Conservation (phyloP, 495 filamentous ascomycete species). For the Bathelium albidoporum region DNA sequence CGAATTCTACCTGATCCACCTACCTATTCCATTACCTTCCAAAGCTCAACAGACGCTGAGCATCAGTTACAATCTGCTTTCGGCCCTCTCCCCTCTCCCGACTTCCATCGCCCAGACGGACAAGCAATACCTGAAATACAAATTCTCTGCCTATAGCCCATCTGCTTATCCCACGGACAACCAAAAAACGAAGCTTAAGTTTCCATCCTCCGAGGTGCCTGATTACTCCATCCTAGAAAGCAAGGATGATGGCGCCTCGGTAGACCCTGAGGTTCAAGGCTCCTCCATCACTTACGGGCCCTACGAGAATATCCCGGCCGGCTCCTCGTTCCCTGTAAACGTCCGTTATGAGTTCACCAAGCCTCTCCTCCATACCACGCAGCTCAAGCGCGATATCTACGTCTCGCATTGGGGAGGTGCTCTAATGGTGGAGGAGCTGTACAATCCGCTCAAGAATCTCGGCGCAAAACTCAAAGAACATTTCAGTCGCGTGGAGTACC, state of each 20-base stretch:
- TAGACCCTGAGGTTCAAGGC: slow-evolving; percentile 75
- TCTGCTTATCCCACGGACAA: slow-evolving; percentile 76
- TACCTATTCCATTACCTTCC: slow-evolving; percentile 63
- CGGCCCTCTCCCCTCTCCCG: slow-evolving; percentile 66
- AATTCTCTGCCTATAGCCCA: slow-evolving; percentile 69
- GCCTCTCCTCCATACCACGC: slow-evolving; percentile 64
- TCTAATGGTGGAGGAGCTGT: slow-evolving; percentile 85
- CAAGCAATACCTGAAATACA: slow-evolving; percentile 74
- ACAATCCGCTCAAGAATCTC: slow-evolving; percentile 68
- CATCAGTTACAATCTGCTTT: slow-evolving; percentile 72
- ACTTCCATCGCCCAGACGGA: slow-evolving; percentile 69
- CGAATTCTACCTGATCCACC: slow-evolving; percentile 74
- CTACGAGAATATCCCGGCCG: slow-evolving; percentile 65
- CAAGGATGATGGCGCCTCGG: slow-evolving; percentile 17
- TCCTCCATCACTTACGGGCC: slow-evolving; percentile 86
- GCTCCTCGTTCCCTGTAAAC: slow-evolving; percentile 56
- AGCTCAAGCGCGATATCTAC: slow-evolving; percentile 81
- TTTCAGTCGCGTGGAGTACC: slow-evolving; percentile 81
- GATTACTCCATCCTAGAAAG: slow-evolving; percentile 72
- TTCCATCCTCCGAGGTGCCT: slow-evolving; percentile 64
- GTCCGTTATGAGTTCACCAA: slow-evolving; percentile 95
- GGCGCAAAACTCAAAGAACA: slow-evolving; percentile 73
- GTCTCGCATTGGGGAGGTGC: slow-evolving; percentile 98
- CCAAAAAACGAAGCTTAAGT: slow-evolving; percentile 95
- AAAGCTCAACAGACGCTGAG: slow-evolving; percentile 72